These are phyloP conservation scores for Luffa aegyptiaca DNA, from an alignment of 306 rosid species.

Conservation along the genomic window DNA sequence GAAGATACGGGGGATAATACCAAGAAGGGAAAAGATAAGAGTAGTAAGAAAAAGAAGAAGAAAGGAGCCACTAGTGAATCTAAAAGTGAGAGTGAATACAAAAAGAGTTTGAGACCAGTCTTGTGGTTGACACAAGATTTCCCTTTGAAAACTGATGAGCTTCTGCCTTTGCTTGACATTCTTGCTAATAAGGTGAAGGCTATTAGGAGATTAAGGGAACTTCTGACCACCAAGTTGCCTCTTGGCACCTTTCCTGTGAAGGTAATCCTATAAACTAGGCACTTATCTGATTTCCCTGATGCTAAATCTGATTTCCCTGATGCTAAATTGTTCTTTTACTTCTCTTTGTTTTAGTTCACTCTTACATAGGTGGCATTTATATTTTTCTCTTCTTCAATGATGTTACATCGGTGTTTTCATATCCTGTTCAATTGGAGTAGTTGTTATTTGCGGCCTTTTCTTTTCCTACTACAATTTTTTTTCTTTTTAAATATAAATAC, in stretches of 20 bases:
- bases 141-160: conserved; percentile 92
- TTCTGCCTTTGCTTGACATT: conserved; percentile 89
- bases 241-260: conserved; percentile 86
- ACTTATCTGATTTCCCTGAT: not conserved
- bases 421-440: not conserved
- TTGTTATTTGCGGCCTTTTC: not conserved
- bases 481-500: not conserved
- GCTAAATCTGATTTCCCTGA: not conserved
- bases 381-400: not conserved
- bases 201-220: conserved; percentile 86
- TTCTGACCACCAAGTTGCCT: conserved; percentile 92
- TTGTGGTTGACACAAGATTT: conserved; percentile 94
- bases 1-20: conserved; percentile 36
- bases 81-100: conserved; percentile 82
- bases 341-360: not conserved
- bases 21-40: conserved; percentile 76
- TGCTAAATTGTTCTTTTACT: not conserved
- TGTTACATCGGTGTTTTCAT: not conserved
- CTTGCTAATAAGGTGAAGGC: conserved; percentile 97
- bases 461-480: not conserved
- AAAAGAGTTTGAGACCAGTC: conserved; percentile 92
- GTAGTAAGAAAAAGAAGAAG: conserved; percentile 68
- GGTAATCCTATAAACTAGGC: conserved; percentile 33
- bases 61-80: conserved; percentile 47
- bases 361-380: not conserved